Conservation (phyloP, 805 yeast genomes). For the Candida incommunis region DNA sequence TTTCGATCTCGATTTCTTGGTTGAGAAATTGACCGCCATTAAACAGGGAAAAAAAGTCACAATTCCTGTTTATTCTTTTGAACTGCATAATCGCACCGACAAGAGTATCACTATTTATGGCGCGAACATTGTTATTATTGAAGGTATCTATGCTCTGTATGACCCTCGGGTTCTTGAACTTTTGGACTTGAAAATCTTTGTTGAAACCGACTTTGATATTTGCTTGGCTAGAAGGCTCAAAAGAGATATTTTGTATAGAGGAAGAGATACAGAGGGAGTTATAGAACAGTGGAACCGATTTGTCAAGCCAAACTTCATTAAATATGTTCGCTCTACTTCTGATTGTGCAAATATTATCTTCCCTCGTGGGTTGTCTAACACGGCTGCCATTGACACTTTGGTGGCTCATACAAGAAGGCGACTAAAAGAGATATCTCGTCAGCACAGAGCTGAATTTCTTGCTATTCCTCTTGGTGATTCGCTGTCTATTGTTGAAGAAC, state of each 20-base stretch:
- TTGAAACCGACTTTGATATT: constrained; percentile 86
- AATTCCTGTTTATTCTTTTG: constrained; percentile 61
- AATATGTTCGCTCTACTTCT: constrained; percentile 63
- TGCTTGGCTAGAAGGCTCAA: constrained; percentile 81
- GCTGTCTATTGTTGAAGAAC: neutral
- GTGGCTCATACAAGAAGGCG: constrained; percentile 69
- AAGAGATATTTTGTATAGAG: constrained; percentile 76
- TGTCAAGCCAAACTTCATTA: constrained; percentile 85
- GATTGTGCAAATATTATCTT: constrained; percentile 70
- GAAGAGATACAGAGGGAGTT: constrained; percentile 71
- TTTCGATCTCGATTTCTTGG: constrained; percentile 61
- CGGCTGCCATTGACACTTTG: constrained; percentile 64
- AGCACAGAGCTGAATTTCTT: constrained; percentile 35
- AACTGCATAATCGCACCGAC: constrained; percentile 43
- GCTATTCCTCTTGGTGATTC: constrained; percentile 8
- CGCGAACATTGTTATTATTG: constrained; percentile 83
- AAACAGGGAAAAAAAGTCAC: constrained; percentile 54
- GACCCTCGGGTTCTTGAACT: constrained; percentile 53
- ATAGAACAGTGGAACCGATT: constrained; percentile 79
- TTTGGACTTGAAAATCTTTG: constrained; percentile 80
- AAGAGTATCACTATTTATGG: constrained; percentile 73
- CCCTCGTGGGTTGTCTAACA: constrained; percentile 82
- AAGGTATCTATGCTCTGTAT: constrained; percentile 77
- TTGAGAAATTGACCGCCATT: constrained; percentile 45
- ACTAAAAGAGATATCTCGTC: constrained; percentile 44